Percentiles rank a stretch among this genome's conserved stretches.
Conservation (phyloP, 306 rosid species). For the Ammopiptanthus mongolicus region DNA sequence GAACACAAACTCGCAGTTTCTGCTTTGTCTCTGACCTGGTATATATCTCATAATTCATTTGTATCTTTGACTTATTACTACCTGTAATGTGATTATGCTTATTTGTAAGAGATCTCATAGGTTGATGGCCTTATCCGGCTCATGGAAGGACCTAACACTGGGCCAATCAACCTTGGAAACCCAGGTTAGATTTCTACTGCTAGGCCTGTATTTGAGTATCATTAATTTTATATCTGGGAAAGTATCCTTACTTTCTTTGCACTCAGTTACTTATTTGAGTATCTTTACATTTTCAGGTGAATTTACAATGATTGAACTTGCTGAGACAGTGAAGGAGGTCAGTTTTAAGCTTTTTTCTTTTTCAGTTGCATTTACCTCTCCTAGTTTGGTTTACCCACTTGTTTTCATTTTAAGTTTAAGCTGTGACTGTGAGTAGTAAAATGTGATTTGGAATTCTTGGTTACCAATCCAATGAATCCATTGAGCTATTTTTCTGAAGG, state of each 20-base stretch:
- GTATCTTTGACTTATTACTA: background rate
- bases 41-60: background rate
- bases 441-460: background rate
- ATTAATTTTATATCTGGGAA: slow-evolving; percentile 25
- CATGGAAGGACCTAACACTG: slow-evolving; percentile 54
- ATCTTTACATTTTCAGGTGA: slow-evolving; percentile 47
- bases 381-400: background rate
- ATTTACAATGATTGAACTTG: slow-evolving; percentile 75
- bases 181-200: slow-evolving; percentile 34
- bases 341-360: slow-evolving; percentile 11
- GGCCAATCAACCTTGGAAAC: slow-evolving; percentile 69
- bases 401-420: background rate
- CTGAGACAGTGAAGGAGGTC: slow-evolving; percentile 79
- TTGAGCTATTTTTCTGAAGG: background rate
- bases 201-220: background rate
- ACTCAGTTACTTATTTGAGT: background rate
- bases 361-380: background rate
- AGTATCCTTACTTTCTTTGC: background rate
- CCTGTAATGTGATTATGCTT: background rate
- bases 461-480: background rate
- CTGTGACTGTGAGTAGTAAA: background rate
- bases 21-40: slow-evolving; percentile 68
- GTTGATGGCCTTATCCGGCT: slow-evolving; percentile 64
- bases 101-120: slow-evolving; percentile 23
- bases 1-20: slow-evolving; percentile 70